Percentiles rank a stretch among this genome's conserved stretches.
phyloP scores from a whole-genome alignment of 2,329 filamentous ascomycete species.

The Fusarium sp. region DNA sequence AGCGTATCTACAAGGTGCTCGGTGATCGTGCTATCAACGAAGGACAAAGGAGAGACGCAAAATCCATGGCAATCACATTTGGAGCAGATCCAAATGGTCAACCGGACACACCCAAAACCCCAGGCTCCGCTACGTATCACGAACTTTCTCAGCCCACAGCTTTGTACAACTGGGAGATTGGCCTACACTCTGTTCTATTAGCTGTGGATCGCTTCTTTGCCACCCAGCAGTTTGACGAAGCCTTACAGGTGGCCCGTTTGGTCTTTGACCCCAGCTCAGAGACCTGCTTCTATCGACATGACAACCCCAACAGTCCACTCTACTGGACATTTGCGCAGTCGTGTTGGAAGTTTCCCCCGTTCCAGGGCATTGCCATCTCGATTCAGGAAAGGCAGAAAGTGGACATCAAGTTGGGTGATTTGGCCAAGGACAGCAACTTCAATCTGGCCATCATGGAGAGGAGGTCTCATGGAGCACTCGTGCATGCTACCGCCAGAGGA shows the following conservation, averaged over 20 bases:
- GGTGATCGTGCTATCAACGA: not conserved
- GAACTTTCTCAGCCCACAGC: not conserved
- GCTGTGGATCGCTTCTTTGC: not conserved
- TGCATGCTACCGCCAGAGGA: not conserved
- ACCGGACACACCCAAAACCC: not conserved
- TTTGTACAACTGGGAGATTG: not conserved
- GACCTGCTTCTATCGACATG: too few species aligned
- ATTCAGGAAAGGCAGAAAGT: too few species aligned
- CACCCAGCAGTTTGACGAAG: not conserved
- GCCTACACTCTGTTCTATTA: not conserved
- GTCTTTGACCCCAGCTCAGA: not conserved
- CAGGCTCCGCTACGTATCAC: not conserved
- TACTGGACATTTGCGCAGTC: too few species aligned
- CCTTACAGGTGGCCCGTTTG: not conserved
- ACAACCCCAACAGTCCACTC: too few species aligned
- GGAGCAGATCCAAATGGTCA: not conserved
- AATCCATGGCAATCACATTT: not conserved
- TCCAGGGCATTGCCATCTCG: too few species aligned
- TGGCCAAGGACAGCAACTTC: not conserved
- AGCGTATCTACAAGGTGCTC: not conserved
- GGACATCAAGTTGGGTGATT: not conserved
- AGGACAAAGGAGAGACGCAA: not conserved
- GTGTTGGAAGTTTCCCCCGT: too few species aligned
- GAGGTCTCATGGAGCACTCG: not conserved
- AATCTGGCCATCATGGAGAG: not conserved